Percentiles rank a stretch among this genome's conserved stretches.
Conservation (phyloP, 2,329 filamentous ascomycete genomes). For the Amauroascus verrucosus region DNA sequence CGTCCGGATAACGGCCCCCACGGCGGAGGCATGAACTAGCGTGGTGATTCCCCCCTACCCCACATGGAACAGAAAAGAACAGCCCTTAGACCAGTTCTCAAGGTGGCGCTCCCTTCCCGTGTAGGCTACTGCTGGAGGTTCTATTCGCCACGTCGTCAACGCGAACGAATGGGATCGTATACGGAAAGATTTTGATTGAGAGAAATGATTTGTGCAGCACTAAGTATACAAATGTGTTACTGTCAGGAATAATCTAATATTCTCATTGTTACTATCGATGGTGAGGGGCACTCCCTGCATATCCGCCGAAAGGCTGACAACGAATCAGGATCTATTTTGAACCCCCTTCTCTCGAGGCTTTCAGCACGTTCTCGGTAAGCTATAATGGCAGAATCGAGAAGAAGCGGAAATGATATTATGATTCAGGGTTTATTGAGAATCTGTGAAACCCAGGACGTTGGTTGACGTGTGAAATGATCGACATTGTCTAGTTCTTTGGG, state of each 20-base stretch:
- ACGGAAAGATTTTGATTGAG: not conserved
- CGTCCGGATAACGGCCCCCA: not conserved
- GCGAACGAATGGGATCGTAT: conserved; percentile 1
- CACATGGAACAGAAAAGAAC: not conserved
- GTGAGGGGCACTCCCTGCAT: not conserved
- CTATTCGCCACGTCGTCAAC: conserved; percentile 5
- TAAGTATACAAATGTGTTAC: not conserved
- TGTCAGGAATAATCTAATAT: not conserved
- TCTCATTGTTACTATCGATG: not conserved
- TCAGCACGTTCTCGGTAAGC: not conserved
- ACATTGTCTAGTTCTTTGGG: not conserved
- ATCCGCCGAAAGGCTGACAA: not conserved
- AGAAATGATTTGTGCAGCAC: not conserved
- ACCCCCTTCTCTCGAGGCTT: not conserved
- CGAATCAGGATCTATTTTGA: not conserved
- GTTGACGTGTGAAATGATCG: conserved; percentile 11
- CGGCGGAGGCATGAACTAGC: not conserved
- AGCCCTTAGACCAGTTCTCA: not conserved
- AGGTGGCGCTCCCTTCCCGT: not conserved
- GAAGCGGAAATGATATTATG: not conserved
- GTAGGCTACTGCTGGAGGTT: not conserved
- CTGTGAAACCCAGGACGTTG: conserved; percentile 11
- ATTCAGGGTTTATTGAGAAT: conserved; percentile 4
- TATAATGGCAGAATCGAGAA: not conserved
- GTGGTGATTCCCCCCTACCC: not conserved